A percentile compares a stretch with the other conserved stretches of the same genome.
Conservation (phyloP, 306 rosid genomes). For the Arachis stenosperma region DNA sequence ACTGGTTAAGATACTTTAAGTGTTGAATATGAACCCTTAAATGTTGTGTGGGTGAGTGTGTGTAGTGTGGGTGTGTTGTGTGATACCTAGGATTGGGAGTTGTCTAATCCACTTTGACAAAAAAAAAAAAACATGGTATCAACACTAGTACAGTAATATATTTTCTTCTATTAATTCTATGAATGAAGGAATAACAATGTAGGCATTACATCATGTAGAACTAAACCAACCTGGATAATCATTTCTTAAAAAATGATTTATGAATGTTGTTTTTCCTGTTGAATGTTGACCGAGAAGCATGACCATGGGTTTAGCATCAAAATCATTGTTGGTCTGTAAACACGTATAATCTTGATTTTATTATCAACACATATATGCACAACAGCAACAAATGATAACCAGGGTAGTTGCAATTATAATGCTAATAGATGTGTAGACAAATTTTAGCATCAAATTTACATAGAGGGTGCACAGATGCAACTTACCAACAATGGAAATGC, state of each 20-base stretch:
- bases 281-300: conserved; percentile 99
- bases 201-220: not conserved
- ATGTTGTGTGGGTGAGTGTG: no score
- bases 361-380: not conserved
- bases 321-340: conserved; percentile 73
- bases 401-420: conserved; percentile 12
- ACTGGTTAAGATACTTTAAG: no score
- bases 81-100: no score
- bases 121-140: not conserved
- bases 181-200: conserved; percentile 15
- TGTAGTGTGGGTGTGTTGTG: no score
- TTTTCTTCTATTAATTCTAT: conserved; percentile 4
- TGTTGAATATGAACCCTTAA: no score
- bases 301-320: conserved; percentile 99
- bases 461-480: not conserved
- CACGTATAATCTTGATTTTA: conserved; percentile 17
- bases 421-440: not conserved
- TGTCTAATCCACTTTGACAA: no score
- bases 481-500: conserved; percentile 79
- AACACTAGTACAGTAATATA: conserved; percentile 3
- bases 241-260: conserved; percentile 79
- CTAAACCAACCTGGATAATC: conserved; percentile 81
- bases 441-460: not conserved
- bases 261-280: conserved; percentile 95
- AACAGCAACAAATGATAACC: not conserved